Evolutionary conservation across 2,329 filamentous ascomycete species (phyloP).

Genomic region (Pyrenochaeta sp.): DNA sequence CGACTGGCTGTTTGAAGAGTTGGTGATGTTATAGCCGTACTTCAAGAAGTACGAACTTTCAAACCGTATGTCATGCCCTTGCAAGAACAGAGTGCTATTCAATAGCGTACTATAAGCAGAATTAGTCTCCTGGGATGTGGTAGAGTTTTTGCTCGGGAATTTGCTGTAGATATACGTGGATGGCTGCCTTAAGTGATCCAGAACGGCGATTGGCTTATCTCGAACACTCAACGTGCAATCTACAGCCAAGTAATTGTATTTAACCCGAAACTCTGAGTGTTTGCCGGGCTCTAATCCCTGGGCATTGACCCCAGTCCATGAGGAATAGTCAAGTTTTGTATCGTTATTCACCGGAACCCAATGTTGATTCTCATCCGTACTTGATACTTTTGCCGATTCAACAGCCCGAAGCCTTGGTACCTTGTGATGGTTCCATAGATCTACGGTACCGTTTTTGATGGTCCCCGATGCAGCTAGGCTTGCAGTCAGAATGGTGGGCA

Average conservation of each 20-base stretch:
- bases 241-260: too few relatives aligned
- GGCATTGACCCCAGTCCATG: slow-evolving; percentile 6
- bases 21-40: slow-evolving; percentile 1
- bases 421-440: slow-evolving; percentile 15
- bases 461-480: slow-evolving; percentile 4
- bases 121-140: too few relatives aligned
- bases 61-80: neutral
- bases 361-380: neutral
- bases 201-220: too few relatives aligned
- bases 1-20: neutral
- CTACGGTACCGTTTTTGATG: neutral
- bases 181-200: too few relatives aligned
- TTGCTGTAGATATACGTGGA: too few relatives aligned
- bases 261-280: too few relatives aligned
- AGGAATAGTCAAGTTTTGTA: slow-evolving; percentile 1
- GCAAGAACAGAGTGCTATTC: neutral
- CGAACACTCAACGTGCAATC: too few relatives aligned
- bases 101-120: too few relatives aligned
- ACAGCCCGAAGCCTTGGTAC: neutral
- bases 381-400: neutral
- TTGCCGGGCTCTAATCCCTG: neutral
- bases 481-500: slow-evolving; percentile 3
- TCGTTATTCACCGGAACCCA: neutral
- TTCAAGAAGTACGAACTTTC: neutral
- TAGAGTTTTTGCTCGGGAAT: too few relatives aligned